Evolutionary conservation across 495 filamentous ascomycete genomes (phyloP), one percentile per base, ranked within the genome.

Genomic region (Podospora australis): DNA sequence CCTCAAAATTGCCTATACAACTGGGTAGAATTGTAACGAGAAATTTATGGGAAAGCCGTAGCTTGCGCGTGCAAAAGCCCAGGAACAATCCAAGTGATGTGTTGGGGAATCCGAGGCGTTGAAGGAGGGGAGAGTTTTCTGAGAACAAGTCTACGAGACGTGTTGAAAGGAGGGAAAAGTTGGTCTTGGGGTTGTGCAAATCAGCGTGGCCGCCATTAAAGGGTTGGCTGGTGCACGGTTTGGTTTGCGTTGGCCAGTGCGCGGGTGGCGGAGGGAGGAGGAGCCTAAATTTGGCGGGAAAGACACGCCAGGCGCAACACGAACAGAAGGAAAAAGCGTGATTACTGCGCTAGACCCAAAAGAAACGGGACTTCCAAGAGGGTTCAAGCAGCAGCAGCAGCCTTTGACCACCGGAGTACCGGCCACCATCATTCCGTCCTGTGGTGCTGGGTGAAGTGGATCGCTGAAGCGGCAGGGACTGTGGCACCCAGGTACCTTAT

Each of bases 181-280:
- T 52, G 55, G 50, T 21, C 29, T 35, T 43, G 35, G n/a, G 44
- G 56, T 49, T 39, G 40, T 44, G 53, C 44, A 56, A 54, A 49
- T 46, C 94, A 86, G 83, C 41, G 38, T 49, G 44, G 46, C 34
- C 29, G 47, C 36, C 54, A 57, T 52, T 57, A 57, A 63, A 59
- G 48, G 50, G 49, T 42, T 51, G 46, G 44, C 41, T 38, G 44
- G 49, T 1, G 4, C 24, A 20, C 22, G 39, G 42, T 6, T n/a
- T 26, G 39, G 19, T 16, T 8, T 36, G 23, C 20, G 34, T n/a
- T 44, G 51, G 59, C 24, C 49, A 13, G 48, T 55, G 56, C 51
- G n/a, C 11, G 10, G 11, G 54, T 53, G 53, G 49, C 49, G 17
- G 50, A 19, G 44, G 13, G 4, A 1, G 8, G 3, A 6, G 20